phyloP scores from a whole-genome alignment of 306 rosid genomes.

The Mimosa bimucronata region DNA sequence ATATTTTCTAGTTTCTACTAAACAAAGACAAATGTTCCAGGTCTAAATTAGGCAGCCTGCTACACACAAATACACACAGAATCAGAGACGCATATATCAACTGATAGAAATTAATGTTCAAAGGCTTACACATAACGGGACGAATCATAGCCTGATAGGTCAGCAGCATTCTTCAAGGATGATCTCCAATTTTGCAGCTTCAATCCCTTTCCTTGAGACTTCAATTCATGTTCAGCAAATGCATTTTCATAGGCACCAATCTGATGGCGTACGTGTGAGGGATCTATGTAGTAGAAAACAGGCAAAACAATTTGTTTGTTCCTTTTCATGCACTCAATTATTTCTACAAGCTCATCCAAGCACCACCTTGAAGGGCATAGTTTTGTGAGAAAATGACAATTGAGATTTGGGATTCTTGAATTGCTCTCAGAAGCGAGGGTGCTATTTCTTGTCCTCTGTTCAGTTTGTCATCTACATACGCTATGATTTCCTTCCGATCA shows the following conservation, averaged over 20 bases:
- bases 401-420: too few relatives aligned
- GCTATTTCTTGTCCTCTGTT: too few relatives aligned
- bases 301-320: not conserved
- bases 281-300: not conserved
- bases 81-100: too few relatives aligned
- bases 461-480: too few relatives aligned
- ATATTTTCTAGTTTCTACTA: not conserved
- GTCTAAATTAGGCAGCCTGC: not conserved
- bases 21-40: not conserved
- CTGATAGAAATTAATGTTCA: not conserved
- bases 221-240: not conserved
- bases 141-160: not conserved
- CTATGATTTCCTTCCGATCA: too few relatives aligned
- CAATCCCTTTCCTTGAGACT: not conserved
- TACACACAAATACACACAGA: too few relatives aligned
- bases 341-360: slow-evolving; percentile 14
- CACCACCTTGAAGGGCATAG: too few relatives aligned
- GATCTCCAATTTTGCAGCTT: slow-evolving; percentile 14
- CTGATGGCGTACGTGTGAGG: not conserved
- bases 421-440: too few relatives aligned
- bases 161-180: not conserved
- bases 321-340: not conserved
- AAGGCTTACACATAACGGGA: not conserved
- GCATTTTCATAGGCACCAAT: not conserved
- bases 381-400: too few relatives aligned